These are phyloP conservation scores for Talaromyces funiculosus DNA, from an alignment of 2,329 filamentous ascomycete species.

Conservation along the genomic window DNA sequence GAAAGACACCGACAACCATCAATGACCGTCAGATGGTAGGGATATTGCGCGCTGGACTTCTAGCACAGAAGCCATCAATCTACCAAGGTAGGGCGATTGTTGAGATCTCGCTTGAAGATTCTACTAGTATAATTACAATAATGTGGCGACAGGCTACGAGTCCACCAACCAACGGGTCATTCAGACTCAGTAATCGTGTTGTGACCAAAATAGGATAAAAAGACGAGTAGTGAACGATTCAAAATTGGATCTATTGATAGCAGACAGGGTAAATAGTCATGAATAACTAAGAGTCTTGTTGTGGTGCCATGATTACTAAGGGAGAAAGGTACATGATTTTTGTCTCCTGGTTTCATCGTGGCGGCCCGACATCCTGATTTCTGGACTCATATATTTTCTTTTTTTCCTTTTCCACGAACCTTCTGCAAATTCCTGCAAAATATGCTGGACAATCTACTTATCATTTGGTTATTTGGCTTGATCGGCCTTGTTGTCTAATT, in stretches of 20 bases:
- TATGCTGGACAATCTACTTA: not conserved
- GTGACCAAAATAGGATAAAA: not conserved
- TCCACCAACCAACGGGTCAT: not conserved
- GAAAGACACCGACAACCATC: not conserved
- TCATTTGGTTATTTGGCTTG: not conserved
- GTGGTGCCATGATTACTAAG: not conserved
- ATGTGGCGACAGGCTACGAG: not conserved
- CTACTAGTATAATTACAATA: not conserved
- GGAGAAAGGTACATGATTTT: not conserved
- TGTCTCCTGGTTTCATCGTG: conserved; percentile 9
- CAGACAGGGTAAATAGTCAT: not conserved
- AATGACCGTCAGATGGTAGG: not conserved
- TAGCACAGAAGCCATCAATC: not conserved
- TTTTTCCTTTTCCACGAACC: not conserved
- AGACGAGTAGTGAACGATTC: too few relatives aligned
- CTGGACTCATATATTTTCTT: not conserved
- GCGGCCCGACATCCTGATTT: not conserved
- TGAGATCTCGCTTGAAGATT: not conserved
- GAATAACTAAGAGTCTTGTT: not conserved
- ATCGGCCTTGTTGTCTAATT: not conserved
- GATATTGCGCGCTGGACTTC: too few relatives aligned
- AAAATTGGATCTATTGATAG: too few relatives aligned
- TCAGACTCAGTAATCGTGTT: not conserved
- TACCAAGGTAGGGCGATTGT: not conserved
- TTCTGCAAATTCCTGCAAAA: not conserved